Base-by-base conservation (phyloP, 352 stramenopile genomes). In the Blastocystis sp. region DNA sequence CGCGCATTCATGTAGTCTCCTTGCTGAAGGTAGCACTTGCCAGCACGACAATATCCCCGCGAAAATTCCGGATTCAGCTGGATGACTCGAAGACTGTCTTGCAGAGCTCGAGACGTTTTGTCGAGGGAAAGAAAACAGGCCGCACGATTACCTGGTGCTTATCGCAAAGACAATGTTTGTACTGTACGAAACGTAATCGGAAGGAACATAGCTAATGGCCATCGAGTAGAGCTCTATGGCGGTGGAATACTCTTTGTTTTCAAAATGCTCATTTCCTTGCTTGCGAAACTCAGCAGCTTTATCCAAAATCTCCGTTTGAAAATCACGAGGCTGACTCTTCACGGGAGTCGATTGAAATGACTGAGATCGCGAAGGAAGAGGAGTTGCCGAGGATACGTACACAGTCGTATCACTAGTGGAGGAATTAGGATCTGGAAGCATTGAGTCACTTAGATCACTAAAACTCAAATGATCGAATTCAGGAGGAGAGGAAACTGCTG, bases 381-480 rank as follows among this genome's bases (percentile, higher is more conserved):
- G 55, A 41, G 43, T 66, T 39, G 63, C 37, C 6, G 63, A 53
- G 1, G 63, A 75, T 53, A 75, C 45, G 13, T 75, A 75, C 5
- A 75, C 29, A 15, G 63, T 75, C 3, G 18, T 53, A 26, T 43
- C 63, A 41, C 63, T 75, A 41, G 23, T 7, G 34, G 63, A 39
- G 1, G 37, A 47, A 45, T 39, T 23, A 11, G 63, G 63, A 39
- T 59, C 50, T 59, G 11, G 11, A 13, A n/a, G 50, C 50, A 59
- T 73, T 43, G 70, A 84, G n/a, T 84, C 47, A 43, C 73, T 84
- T 29, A 84, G 29, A 23, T 63, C 50, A 68, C 73, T 84, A 26
- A 64, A 68, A 56, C 66, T 77, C 37, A 77, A 23, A 34, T 77
- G 66, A 15, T 56, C 68, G 43, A 75, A 39, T 13, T 75, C 63